phyloP scores from a whole-genome alignment of 2,329 filamentous ascomycete species.

The Byssochlamys sp. region DNA sequence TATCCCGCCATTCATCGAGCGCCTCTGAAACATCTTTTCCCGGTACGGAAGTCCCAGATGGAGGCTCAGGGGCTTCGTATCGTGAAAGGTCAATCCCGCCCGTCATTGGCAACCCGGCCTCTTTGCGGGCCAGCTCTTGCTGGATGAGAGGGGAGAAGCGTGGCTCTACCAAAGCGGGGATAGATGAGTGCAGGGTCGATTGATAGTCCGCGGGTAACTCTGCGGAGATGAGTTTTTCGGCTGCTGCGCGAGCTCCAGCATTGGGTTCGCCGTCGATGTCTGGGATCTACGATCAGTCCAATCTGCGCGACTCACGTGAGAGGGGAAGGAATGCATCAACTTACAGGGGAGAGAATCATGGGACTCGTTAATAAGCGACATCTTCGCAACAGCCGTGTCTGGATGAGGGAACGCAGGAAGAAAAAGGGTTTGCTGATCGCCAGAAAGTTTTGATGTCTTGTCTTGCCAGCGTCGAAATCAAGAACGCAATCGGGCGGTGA shows the following conservation, averaged over 20 bases:
- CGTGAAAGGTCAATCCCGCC: constrained; percentile 64
- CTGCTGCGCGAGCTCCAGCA: constrained; percentile 50
- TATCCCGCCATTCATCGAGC: constrained; percentile 40
- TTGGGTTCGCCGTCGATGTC: constrained; percentile 73
- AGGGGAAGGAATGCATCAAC: constrained; percentile 17
- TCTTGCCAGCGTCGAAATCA: constrained; percentile 2
- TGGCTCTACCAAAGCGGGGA: constrained; percentile 45
- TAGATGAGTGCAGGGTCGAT: constrained; percentile 47
- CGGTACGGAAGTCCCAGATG: constrained; percentile 32
- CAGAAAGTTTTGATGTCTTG: constrained; percentile 1
- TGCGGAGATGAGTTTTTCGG: constrained; percentile 58
- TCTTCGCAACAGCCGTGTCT: constrained; percentile 26
- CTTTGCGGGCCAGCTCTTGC: constrained; percentile 59
- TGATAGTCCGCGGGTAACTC: constrained; percentile 49
- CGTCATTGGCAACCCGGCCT: constrained; percentile 48
- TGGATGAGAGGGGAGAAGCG: constrained; percentile 58
- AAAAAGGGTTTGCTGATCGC: background rate
- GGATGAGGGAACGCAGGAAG: background rate
- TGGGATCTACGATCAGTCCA: constrained; percentile 27
- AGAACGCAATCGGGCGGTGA: constrained; percentile 1
- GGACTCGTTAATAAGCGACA: constrained; percentile 59
- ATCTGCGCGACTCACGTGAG: constrained; percentile 4
- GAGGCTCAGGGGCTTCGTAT: constrained; percentile 67
- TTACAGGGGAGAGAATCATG: constrained; percentile 76
- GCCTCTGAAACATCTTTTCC: constrained; percentile 20